These are phyloP conservation scores for Lomentospora prolificans DNA, from an alignment of 2,329 filamentous ascomycete genomes.

Conservation along the genomic window DNA sequence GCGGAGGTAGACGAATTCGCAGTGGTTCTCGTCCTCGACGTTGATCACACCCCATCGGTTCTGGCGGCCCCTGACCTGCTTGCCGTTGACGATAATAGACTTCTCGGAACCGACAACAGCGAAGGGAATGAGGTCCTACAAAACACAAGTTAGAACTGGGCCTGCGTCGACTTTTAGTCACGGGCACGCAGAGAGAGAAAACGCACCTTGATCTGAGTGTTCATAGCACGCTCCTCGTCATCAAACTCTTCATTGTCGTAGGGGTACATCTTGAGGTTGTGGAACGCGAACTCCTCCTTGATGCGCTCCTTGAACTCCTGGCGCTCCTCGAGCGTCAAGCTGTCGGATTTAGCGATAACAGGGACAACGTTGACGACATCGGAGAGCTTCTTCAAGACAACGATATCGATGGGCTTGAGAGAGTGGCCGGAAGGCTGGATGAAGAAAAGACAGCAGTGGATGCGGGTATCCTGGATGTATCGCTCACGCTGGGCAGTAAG, in stretches of 20 bases:
- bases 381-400: constrained; percentile 97
- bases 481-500: constrained; percentile 97
- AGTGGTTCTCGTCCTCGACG: constrained; percentile 98
- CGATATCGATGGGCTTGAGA: constrained; percentile 98
- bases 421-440: constrained; percentile 98
- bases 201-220: constrained; percentile 89
- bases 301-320: constrained; percentile 97
- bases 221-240: constrained; percentile 87
- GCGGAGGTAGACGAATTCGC: constrained; percentile 96
- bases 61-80: constrained; percentile 94
- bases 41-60: constrained; percentile 99
- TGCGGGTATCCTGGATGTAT: constrained; percentile 98
- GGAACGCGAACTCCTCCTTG: constrained; percentile 99
- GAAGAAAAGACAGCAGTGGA: constrained; percentile 99
- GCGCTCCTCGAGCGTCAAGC: constrained; percentile 89
- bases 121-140: constrained; percentile 81
- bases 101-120: constrained; percentile 97
- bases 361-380: constrained; percentile 99
- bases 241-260: constrained; percentile 99
- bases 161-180: neutral
- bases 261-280: constrained; percentile 99
- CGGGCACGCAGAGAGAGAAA: neutral
- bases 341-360: constrained; percentile 97
- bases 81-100: constrained; percentile 93
- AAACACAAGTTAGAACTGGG: neutral